Conservation (phyloP, 2,329 filamentous ascomycete species). For the Scedosporium dehoogii region DNA sequence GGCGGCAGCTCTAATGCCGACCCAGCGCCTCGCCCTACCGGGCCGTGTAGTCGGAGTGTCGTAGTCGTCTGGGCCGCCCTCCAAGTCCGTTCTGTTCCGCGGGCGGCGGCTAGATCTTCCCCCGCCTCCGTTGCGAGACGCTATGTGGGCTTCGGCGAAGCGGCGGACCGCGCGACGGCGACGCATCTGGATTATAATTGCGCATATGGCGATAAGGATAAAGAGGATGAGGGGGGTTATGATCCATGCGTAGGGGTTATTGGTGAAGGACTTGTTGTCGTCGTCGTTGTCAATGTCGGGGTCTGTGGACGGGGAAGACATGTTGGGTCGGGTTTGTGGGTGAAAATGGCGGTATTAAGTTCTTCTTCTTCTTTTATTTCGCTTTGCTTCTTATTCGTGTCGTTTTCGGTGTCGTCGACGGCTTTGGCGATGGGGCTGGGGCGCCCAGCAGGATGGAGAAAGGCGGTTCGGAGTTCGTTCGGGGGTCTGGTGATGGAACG, state of each 20-base stretch:
- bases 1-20: neutral
- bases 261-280: neutral
- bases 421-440: too few relatives aligned
- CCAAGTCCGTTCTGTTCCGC: neutral
- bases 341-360: neutral
- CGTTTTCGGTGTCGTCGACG: too few relatives aligned
- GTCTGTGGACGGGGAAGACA: neutral
- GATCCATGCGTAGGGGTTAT: conserved; percentile 6
- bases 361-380: neutral
- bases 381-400: neutral
- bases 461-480: too few relatives aligned
- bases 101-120: neutral
- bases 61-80: neutral
- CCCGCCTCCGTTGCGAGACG: neutral
- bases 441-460: too few relatives aligned
- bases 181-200: conserved; percentile 14
- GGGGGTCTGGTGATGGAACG: too few relatives aligned
- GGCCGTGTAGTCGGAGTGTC: neutral
- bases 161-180: conserved; percentile 8
- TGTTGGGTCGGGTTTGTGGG: neutral
- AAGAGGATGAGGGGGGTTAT: conserved; percentile 18
- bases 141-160: neutral
- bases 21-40: neutral
- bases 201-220: conserved; percentile 18
- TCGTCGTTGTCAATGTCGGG: neutral